Evolutionary conservation across 1,139 yeast genomes (phyloP).

Genomic region (Arxiozyma slooffiae): DNA sequence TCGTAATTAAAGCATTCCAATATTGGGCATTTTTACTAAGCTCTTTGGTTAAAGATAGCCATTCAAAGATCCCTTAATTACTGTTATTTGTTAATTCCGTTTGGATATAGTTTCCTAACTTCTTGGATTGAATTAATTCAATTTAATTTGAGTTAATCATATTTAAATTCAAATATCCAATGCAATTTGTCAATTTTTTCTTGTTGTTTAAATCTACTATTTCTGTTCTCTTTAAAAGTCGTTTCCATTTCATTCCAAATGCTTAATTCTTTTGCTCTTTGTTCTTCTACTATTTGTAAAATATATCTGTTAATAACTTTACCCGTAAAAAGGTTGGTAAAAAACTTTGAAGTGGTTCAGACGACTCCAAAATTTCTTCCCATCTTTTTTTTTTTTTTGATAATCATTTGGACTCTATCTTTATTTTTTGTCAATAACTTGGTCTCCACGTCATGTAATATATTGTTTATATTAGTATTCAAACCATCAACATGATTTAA

Average conservation of each 20-base stretch:
- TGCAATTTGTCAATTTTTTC: background rate
- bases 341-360: background rate
- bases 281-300: background rate
- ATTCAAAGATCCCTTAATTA: slow-evolving; percentile 9
- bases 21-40: slow-evolving; percentile 9
- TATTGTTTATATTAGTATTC: background rate
- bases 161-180: background rate
- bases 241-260: background rate
- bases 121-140: background rate
- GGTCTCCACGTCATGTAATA: background rate
- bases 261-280: background rate
- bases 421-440: background rate
- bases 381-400: background rate
- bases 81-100: slow-evolving; percentile 7
- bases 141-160: background rate
- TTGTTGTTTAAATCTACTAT: background rate
- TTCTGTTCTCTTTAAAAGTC: background rate
- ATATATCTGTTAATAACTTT: background rate
- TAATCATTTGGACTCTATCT: background rate
- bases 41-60: slow-evolving; percentile 8
- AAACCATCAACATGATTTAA: background rate
- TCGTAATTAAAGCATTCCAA: slow-evolving; percentile 11
- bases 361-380: background rate
- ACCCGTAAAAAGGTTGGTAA: slow-evolving; percentile 1
- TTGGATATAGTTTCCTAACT: background rate